Evolutionary conservation across 2,329 filamentous ascomycete genomes (phyloP).

Genomic region (Elsinoe fawcettii): DNA sequence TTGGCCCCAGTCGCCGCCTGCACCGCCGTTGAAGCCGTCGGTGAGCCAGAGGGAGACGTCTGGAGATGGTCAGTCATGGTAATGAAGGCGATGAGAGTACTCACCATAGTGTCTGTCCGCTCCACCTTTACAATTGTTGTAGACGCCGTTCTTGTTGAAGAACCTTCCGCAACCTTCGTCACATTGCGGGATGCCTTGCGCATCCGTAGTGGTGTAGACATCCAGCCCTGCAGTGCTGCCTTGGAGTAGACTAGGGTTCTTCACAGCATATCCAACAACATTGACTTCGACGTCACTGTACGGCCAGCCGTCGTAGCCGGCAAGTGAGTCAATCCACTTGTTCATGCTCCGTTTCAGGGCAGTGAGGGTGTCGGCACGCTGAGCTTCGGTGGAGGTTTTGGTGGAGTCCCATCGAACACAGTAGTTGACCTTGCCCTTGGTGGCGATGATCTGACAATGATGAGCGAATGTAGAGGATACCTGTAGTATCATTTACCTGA

Average conservation of each 20-base stretch:
- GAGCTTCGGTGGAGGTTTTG: constrained; percentile 31
- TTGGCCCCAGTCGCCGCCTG: constrained; percentile 44
- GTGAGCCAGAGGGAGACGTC: constrained; percentile 42
- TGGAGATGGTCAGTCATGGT: background rate
- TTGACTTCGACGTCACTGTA: constrained; percentile 34
- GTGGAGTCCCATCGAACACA: constrained; percentile 42
- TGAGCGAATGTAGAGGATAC: background rate
- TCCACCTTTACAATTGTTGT: constrained; percentile 34
- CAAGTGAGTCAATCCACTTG: constrained; percentile 38
- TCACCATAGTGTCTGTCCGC: constrained; percentile 36
- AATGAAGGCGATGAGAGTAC: background rate
- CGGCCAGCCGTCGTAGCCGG: constrained; percentile 40
- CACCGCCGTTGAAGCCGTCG: constrained; percentile 38
- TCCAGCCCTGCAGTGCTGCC: constrained; percentile 32
- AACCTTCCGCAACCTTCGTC: constrained; percentile 37
- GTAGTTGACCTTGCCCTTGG: constrained; percentile 33
- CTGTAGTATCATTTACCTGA: constrained; percentile 18
- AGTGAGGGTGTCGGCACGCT: constrained; percentile 33
- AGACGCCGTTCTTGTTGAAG: constrained; percentile 40
- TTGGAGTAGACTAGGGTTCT: constrained; percentile 32
- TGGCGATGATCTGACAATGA: constrained; percentile 19
- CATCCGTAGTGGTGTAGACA: constrained; percentile 38
- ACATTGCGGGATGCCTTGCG: constrained; percentile 37
- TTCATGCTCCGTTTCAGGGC: constrained; percentile 32
- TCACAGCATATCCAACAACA: constrained; percentile 41